Conservation (phyloP, 2,329 filamentous ascomycete genomes). For the Hymenoscyphus infarciens region DNA sequence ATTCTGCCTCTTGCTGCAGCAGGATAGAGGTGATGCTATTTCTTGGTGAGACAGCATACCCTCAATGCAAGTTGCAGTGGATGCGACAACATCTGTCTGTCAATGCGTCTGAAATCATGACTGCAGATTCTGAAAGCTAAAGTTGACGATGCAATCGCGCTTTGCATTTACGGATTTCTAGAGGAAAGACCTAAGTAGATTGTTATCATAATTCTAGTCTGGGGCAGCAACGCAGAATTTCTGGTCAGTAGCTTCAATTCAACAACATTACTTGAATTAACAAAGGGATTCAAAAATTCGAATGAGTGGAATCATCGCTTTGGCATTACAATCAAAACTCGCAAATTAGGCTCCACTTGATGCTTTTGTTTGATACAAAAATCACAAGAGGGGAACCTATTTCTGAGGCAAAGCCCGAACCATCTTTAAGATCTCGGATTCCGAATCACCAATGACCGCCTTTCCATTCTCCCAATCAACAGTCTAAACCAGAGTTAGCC, state of each 20-base stretch:
- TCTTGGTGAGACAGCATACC: neutral
- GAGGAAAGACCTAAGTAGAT: neutral
- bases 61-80: too few species aligned
- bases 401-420: slow-evolving; percentile 53
- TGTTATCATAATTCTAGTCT: neutral
- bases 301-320: slow-evolving; percentile 2
- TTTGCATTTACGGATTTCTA: too few species aligned
- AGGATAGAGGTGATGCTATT: neutral
- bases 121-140: neutral
- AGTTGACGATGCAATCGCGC: neutral
- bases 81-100: too few species aligned
- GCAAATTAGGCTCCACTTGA: slow-evolving; percentile 13
- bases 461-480: slow-evolving; percentile 95
- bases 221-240: neutral
- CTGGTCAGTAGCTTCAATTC: neutral
- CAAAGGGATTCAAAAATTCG: neutral
- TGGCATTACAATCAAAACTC: slow-evolving; percentile 2
- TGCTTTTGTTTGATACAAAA: slow-evolving; percentile 9
- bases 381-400: slow-evolving; percentile 14
- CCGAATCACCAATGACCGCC: slow-evolving; percentile 71
- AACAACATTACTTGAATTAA: neutral
- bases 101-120: too few species aligned
- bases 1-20: neutral
- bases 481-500: slow-evolving; percentile 42
- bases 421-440: slow-evolving; percentile 86